phyloP scores from a whole-genome alignment of 108 stramenopile genomes.

The Conticribra weissflogii region DNA sequence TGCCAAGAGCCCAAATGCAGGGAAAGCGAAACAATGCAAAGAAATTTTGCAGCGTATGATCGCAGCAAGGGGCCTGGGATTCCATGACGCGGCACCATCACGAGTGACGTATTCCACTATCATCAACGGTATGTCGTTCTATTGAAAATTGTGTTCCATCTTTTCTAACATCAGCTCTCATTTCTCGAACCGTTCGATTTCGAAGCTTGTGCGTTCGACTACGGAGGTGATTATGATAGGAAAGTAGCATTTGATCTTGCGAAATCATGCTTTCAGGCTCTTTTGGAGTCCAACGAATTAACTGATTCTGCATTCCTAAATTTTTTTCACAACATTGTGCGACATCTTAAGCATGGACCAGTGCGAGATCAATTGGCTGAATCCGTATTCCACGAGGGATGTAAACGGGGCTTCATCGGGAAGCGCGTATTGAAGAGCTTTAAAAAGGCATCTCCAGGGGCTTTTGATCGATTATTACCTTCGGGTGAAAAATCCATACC shows the following conservation, averaged over 20 bases:
- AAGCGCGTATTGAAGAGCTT: conserved; percentile 27
- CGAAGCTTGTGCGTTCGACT: conserved; percentile 44
- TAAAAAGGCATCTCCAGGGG: conserved; percentile 30
- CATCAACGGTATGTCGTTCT: conserved; percentile 32
- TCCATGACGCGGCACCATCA: conserved; percentile 37
- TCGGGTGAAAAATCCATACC: neutral
- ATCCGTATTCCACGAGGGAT: conserved; percentile 35
- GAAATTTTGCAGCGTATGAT: conserved; percentile 41
- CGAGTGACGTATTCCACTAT: conserved; percentile 42
- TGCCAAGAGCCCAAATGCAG: conserved; percentile 35
- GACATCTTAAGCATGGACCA: conserved; percentile 27
- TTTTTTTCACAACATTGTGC: conserved; percentile 33
- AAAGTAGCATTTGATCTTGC: conserved; percentile 47
- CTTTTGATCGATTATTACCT: conserved; percentile 18
- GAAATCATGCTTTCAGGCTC: conserved; percentile 29
- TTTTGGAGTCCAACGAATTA: conserved; percentile 28
- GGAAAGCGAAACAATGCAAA: conserved; percentile 28
- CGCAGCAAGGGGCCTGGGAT: conserved; percentile 22
- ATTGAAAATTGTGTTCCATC: neutral
- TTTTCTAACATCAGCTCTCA: too few relatives aligned
- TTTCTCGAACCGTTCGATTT: too few relatives aligned
- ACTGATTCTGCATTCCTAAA: conserved; percentile 25
- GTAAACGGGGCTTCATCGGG: conserved; percentile 26
- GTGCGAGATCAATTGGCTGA: conserved; percentile 36
- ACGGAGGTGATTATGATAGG: conserved; percentile 27